Evolutionary conservation across 768 basidiomycete species (phyloP).

Genomic region (Collybiopsis confluens): DNA sequence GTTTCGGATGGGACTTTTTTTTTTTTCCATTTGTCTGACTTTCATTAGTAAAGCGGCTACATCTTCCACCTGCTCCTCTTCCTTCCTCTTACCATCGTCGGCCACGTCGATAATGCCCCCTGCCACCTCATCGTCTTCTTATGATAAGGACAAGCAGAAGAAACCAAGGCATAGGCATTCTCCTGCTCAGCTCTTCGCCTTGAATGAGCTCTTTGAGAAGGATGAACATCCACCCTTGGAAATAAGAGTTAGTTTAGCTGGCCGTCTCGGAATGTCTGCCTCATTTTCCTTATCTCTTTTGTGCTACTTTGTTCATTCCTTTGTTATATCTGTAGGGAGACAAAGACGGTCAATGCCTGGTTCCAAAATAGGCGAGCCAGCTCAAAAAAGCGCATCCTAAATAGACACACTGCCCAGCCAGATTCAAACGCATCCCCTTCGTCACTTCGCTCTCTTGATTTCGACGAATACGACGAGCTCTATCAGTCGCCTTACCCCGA

Average conservation of each 20-base stretch:
- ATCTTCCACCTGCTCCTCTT: conserved; percentile 8
- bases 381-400: conserved; percentile 65
- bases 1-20: not conserved
- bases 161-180: conserved; percentile 79
- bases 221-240: conserved; percentile 73
- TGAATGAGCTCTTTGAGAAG: conserved; percentile 76
- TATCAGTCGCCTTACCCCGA: conserved; percentile 38
- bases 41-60: conserved; percentile 6
- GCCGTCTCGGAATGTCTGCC: conserved; percentile 72
- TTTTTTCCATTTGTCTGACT: not conserved
- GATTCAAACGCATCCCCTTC: conserved; percentile 27
- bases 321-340: conserved; percentile 50
- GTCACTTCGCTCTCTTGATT: conserved; percentile 27
- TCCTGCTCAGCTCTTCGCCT: conserved; percentile 64
- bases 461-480: conserved; percentile 46
- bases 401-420: conserved; percentile 22
- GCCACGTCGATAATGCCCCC: conserved; percentile 17
- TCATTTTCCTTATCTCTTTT: conserved; percentile 9
- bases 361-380: conserved; percentile 86
- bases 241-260: conserved; percentile 62
- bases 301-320: conserved; percentile 10
- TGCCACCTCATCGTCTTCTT: conserved; percentile 22
- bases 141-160: conserved; percentile 48
- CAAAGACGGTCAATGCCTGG: conserved; percentile 83
- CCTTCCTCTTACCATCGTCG: conserved; percentile 4